phyloP scores from a whole-genome alignment of 345 rosid genomes.

The Ceriops decandra region DNA sequence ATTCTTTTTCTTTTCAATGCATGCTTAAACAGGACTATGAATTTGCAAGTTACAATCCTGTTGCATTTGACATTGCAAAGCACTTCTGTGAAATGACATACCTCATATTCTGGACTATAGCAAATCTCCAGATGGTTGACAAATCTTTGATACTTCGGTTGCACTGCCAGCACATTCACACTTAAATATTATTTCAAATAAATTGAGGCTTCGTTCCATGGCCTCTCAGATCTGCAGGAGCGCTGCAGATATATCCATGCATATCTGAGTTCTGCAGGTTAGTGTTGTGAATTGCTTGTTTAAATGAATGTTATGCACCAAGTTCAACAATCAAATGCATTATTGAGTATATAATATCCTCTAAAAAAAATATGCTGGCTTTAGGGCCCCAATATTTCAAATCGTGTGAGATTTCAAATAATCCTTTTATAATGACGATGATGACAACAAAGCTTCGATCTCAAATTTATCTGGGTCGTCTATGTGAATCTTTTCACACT shows the following conservation, averaged over 20 bases:
- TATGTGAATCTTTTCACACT: too few relatives aligned
- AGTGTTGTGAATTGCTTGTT: constrained; percentile 1
- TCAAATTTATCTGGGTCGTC: too few relatives aligned
- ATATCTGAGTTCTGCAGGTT: constrained; percentile 68
- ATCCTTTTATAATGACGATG: neutral
- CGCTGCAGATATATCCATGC: constrained; percentile 51
- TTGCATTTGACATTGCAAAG: constrained; percentile 89
- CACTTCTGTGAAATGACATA: constrained; percentile 92
- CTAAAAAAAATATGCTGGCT: too few relatives aligned
- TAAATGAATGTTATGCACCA: too few relatives aligned
- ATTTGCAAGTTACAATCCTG: constrained; percentile 79
- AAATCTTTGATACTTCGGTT: neutral
- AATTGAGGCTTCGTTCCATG: neutral
- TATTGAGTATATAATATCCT: too few relatives aligned
- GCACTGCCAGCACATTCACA: too few relatives aligned
- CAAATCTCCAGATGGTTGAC: constrained; percentile 64
- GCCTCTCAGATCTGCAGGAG: constrained; percentile 56
- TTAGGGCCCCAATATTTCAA: neutral
- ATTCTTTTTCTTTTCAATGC: constrained; percentile 8
- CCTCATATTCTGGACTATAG: constrained; percentile 76
- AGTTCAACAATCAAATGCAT: too few relatives aligned
- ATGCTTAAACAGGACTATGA: constrained; percentile 66
- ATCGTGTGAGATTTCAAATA: neutral
- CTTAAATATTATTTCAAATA: neutral
- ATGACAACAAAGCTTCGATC: too few relatives aligned